These are phyloP conservation scores for Massarina eburnea DNA, from an alignment of 2,329 filamentous ascomycete species.

Conservation along the genomic window DNA sequence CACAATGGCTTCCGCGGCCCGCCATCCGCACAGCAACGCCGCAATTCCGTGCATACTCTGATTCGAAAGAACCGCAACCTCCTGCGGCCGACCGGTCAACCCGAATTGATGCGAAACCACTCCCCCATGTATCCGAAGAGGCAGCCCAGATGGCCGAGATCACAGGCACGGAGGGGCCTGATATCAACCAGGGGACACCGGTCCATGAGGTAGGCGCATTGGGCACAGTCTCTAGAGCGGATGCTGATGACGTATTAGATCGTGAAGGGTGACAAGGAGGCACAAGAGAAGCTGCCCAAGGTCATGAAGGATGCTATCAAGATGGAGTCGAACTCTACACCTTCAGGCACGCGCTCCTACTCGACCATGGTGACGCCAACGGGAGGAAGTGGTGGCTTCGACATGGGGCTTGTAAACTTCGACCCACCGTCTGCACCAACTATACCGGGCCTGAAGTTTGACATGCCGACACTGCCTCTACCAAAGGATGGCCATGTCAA, in stretches of 20 bases:
- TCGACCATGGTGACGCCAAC: constrained; percentile 51
- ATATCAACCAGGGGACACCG: constrained; percentile 66
- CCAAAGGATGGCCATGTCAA: constrained; percentile 67
- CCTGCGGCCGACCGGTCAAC: constrained; percentile 34
- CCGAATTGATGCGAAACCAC: constrained; percentile 35
- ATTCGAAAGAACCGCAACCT: constrained; percentile 32
- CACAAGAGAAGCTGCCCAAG: constrained; percentile 64
- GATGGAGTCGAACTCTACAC: constrained; percentile 45
- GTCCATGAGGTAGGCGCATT: constrained; percentile 61
- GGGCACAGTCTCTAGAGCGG: not conserved
- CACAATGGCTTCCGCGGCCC: constrained; percentile 32
- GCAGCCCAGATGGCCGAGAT: constrained; percentile 62
- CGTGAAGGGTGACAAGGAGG: constrained; percentile 63
- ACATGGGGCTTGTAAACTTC: constrained; percentile 37
- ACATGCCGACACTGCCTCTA: constrained; percentile 67
- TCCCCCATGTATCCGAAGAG: constrained; percentile 67
- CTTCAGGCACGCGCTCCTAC: constrained; percentile 55
- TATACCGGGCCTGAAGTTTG: constrained; percentile 71
- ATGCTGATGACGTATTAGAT: constrained; percentile 50
- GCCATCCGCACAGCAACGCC: constrained; percentile 21
- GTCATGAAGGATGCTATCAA: constrained; percentile 65
- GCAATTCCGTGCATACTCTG: constrained; percentile 35
- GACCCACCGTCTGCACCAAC: constrained; percentile 18
- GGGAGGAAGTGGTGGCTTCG: constrained; percentile 10
- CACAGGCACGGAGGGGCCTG: constrained; percentile 60